phyloP scores from a whole-genome alignment of 2,329 filamentous ascomycete genomes.

The Parastagonospora nodorum region DNA sequence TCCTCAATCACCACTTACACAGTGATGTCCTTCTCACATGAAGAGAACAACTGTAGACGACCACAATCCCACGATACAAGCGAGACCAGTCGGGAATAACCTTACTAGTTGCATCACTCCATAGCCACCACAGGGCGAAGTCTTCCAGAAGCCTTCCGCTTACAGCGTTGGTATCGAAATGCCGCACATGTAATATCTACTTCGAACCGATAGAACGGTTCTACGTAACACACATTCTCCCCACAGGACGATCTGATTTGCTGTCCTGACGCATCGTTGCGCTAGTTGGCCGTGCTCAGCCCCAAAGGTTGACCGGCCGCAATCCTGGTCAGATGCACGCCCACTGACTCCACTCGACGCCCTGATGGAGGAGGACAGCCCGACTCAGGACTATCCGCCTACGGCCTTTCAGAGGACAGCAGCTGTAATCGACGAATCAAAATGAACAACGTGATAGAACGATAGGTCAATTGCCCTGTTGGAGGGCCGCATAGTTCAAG shows the following conservation, averaged over 20 bases:
- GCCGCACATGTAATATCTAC: conserved; percentile 8
- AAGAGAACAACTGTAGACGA: neutral
- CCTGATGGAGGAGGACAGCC: conserved; percentile 11
- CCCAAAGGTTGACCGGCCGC: conserved; percentile 16
- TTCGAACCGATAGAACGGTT: conserved; percentile 13
- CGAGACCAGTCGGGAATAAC: neutral
- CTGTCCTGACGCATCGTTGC: conserved; percentile 1
- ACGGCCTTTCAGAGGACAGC: conserved; percentile 14
- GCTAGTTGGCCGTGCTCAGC: conserved; percentile 7
- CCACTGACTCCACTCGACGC: conserved; percentile 15
- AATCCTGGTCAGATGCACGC: conserved; percentile 18
- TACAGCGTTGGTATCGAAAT: conserved; percentile 12
- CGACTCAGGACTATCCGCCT: conserved; percentile 14
- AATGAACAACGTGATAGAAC: conserved; percentile 23
- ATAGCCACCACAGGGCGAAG: conserved; percentile 24
- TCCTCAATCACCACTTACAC: neutral
- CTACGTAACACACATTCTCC: conserved; percentile 9
- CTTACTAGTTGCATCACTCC: conserved; percentile 9
- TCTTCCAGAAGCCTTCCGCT: conserved; percentile 18
- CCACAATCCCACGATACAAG: neutral
- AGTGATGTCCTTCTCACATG: neutral
- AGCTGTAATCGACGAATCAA: conserved; percentile 21
- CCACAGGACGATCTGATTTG: conserved; percentile 17
- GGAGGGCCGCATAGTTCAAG: conserved; percentile 8
- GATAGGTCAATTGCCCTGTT: conserved; percentile 19